Evolutionary conservation across 1,284 basidiomycete species (phyloP), one percentile per base, ranked within the genome.

Genomic region (Apiotrichum veenhuisii): DNA sequence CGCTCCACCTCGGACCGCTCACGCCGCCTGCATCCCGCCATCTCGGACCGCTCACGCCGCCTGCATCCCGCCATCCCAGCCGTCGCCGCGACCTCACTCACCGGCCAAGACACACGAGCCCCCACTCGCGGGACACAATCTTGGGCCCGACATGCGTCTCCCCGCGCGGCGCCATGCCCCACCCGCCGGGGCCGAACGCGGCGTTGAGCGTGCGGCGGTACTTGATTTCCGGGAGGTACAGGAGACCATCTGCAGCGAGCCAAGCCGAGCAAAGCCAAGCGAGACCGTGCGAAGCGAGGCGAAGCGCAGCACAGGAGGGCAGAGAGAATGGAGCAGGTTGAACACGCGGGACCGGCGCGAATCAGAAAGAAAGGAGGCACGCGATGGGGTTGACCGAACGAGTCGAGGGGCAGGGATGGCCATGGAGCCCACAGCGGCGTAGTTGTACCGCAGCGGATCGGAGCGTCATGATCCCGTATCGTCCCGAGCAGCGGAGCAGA

Each of bases 141-240:
- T 85, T 89, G 8, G 88, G 87, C 2, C 87, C 85, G n/a, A 95
- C 88, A 67, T 92, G 89, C 12, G 91, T 93, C 77, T 94, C 91
- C 47, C 89, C 87, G 23, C 95, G 84, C 3, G 95, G 95, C 15
- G 93, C 95, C 55, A 98, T 83, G 20, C 95, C 95, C 95, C 95
- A 98, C 3, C 88, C 94, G 15, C 95, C 95, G 8, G 95, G 95
- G 11, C 95, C 95, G 69, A 98, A 98, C 0, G 95, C 92, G 62
- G 82, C 85, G 81, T 98, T 98, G 45, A 98, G 78, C 38, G 93
- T 87, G 17, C 95, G 84, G n/a, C 95, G 84, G 73, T 98, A 98
- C 76, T 98, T 96, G 74, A 98, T 98, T 75, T 98, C 95, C 25
- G 95, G 95, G 12, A 98, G 85, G 78, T 97, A 98, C 30, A 98